A percentile compares a stretch with the other conserved stretches of the same genome.
Conservation (phyloP, 2,329 filamentous ascomycete species). For the Colletotrichum camelliae region DNA sequence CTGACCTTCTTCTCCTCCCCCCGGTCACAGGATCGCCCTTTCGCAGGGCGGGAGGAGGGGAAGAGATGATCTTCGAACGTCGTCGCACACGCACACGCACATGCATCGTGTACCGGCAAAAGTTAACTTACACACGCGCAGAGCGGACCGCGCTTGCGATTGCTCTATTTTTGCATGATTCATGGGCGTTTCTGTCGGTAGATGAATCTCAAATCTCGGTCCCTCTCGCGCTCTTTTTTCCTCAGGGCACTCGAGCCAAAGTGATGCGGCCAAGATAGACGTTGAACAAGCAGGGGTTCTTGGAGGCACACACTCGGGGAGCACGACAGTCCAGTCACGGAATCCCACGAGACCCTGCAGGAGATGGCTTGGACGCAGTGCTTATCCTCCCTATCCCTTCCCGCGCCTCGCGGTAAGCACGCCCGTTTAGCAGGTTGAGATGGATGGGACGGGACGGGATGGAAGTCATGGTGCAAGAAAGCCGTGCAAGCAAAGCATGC, state of each 20-base stretch:
- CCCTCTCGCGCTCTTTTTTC: not conserved
- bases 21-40: not conserved
- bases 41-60: not conserved
- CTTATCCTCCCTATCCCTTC: not conserved
- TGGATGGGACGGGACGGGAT: not conserved
- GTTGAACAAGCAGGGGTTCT: not conserved
- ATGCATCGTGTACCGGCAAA: not conserved
- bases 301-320: not conserved
- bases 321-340: constrained; percentile 3
- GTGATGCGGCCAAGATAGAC: not conserved
- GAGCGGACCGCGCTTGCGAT: not conserved
- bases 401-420: not conserved
- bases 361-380: not conserved
- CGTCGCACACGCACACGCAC: not conserved
- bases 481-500: not conserved
- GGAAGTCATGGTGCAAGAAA: not conserved
- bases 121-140: not conserved
- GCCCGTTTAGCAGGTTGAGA: not conserved
- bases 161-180: not conserved
- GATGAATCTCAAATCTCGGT: not conserved
- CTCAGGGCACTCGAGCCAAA: not conserved
- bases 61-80: not conserved
- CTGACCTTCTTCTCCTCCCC: not conserved
- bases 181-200: not conserved
- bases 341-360: constrained; percentile 15